Conservation (phyloP, 352 stramenopile species). For the Phytophthora aleatoria region DNA sequence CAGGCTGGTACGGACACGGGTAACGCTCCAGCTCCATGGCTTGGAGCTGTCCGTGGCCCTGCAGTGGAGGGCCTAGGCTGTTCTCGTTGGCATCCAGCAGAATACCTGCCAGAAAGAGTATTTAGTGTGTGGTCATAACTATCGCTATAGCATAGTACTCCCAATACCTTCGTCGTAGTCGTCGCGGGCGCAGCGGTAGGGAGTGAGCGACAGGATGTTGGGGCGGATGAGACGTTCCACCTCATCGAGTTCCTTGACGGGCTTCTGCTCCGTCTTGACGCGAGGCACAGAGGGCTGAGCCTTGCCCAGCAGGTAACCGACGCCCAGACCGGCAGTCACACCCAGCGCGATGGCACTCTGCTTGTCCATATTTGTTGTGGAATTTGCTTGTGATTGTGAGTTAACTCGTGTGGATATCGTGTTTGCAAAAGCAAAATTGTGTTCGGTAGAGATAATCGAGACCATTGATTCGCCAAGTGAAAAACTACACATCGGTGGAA, state of each 20-base stretch:
- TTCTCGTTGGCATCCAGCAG: constrained; percentile 99
- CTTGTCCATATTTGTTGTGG: constrained; percentile 63
- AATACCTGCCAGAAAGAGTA: constrained; percentile 68
- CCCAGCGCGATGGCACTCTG: constrained; percentile 63
- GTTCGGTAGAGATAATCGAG: constrained; percentile 16
- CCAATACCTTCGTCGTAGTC: constrained; percentile 90
- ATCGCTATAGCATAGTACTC: neutral
- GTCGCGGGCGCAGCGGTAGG: constrained; percentile 97
- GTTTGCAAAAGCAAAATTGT: constrained; percentile 30
- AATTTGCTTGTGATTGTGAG: constrained; percentile 12
- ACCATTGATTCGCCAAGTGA: constrained; percentile 22
- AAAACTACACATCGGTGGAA: constrained; percentile 12
- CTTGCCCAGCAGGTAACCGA: constrained; percentile 72
- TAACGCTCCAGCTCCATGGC: constrained; percentile 93
- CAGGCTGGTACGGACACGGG: constrained; percentile 94
- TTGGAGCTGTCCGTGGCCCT: constrained; percentile 71
- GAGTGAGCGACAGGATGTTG: constrained; percentile 96
- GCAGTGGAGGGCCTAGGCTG: constrained; percentile 91
- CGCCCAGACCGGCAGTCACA: constrained; percentile 63
- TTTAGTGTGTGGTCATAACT: neutral
- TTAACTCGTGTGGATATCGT: constrained; percentile 17
- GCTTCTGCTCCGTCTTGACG: constrained; percentile 5
- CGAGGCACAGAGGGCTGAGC: constrained; percentile 34
- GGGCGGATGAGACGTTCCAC: constrained; percentile 91
- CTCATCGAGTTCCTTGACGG: constrained; percentile 48